Evolutionary conservation across 441 rosid species (phyloP).

Genomic region (Pelargonium hybrid): DNA sequence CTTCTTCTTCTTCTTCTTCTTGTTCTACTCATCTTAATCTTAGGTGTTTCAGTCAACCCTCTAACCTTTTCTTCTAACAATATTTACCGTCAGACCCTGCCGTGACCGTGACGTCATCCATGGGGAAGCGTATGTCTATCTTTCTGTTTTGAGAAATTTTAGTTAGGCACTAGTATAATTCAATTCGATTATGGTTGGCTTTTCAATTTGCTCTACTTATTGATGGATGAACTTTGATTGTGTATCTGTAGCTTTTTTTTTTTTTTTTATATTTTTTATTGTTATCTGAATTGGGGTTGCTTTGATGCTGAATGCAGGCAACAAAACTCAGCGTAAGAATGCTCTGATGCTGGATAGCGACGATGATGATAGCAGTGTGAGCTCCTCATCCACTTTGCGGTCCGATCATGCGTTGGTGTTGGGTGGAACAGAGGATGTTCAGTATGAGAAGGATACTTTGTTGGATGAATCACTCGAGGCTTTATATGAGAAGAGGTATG

Average conservation of each 20-base stretch:
- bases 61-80: not conserved
- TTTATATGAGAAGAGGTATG: conserved; percentile 69
- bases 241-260: not conserved
- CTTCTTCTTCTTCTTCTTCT: too few species aligned
- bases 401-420: conserved; percentile 47
- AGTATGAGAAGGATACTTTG: conserved; percentile 45
- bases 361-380: conserved; percentile 66
- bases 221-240: too few species aligned
- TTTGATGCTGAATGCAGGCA: conserved; percentile 6
- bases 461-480: conserved; percentile 82
- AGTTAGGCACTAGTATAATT: too few species aligned
- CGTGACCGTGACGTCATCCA: not conserved
- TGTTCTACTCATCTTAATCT: not conserved
- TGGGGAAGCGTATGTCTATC: not conserved
- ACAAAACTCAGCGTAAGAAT: conserved; percentile 9
- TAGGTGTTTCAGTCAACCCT: not conserved
- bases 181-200: not conserved
- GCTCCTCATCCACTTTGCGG: conserved; percentile 54
- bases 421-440: conserved; percentile 45
- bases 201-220: not conserved
- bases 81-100: not conserved
- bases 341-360: conserved; percentile 23
- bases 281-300: not conserved
- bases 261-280: not conserved
- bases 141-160: not conserved